Base-by-base conservation (phyloP, 805 yeast genomes). In the Schwanniomyces pseudopolymorphus region DNA sequence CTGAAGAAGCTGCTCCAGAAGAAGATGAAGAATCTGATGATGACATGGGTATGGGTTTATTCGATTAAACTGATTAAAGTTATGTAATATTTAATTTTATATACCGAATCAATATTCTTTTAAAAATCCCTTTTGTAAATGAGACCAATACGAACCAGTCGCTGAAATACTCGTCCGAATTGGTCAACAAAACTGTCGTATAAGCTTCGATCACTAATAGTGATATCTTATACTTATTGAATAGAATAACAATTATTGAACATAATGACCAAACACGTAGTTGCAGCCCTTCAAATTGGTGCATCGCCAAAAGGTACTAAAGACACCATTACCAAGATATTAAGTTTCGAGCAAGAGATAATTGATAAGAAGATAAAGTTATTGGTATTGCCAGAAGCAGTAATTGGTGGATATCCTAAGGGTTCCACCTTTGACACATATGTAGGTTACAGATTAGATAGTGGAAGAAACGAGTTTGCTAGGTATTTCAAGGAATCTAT, bases 41-140 rank as follows among this genome's bases (percentile, higher is more conserved):
- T 71, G 96, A 89, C 83, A 89, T 92, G 97, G 98, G 97, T 63
- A 87, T 91, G 90, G 98, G 97, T 81, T 82, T 92, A 75, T 92
- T 92, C 84, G 99, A 90, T 83, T 92, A 92, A 81, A 66, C 75
- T 49, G 39, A 20, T 47, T 33, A 38, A 49, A 42, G 13, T 39
- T 37, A 41, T 11, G 22, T 42, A 28, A 35, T 36, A 17, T 27
- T 26, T 20, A 16, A 26, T 33, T 21, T 37, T 26, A 39, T 44
- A 40, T 45, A 39, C 8, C 19, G 13, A 14, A 40, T 40, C 33
- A 40, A 40, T 27, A n/a, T n/a, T n/a, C n/a, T n/a, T n/a, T n/a
- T n/a, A n/a, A n/a, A 22, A 22, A 5, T 22, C 5, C 25, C 25
- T 22, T 5, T 22, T 22, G 25, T 22, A 22, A 8, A 22, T n/a